Conservation (phyloP, 2,329 filamentous ascomycete genomes). For the Fusarium marasasianum region DNA sequence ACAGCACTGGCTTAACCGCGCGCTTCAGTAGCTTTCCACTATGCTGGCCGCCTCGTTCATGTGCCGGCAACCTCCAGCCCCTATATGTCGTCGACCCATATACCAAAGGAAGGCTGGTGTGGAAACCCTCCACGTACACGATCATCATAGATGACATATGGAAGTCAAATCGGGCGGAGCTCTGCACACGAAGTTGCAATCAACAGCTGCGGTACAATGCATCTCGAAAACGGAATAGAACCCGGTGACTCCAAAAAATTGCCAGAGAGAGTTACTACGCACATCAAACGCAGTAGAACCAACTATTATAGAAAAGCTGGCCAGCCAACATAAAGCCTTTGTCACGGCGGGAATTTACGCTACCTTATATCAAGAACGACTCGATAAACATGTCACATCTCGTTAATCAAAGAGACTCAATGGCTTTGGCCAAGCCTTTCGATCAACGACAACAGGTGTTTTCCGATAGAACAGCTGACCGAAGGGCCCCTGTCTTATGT, state of each 20-base stretch:
- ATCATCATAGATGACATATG: background rate
- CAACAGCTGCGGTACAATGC: background rate
- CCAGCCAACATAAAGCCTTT: background rate
- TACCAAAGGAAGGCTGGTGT: background rate
- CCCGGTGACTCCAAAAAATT: no score
- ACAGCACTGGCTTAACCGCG: background rate
- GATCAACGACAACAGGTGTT: background rate
- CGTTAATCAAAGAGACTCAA: background rate
- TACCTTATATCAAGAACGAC: background rate
- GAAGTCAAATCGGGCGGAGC: background rate
- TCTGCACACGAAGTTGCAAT: background rate
- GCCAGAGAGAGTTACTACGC: background rate
- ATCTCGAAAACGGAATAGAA: background rate
- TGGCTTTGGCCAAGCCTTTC: background rate
- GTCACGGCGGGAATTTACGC: fast-evolving
- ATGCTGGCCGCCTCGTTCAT: background rate
- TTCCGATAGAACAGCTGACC: background rate
- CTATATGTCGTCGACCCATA: background rate
- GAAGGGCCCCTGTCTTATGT: no score
- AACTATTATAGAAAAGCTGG: background rate
- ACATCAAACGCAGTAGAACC: background rate
- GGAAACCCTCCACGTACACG: background rate
- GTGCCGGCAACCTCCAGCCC: background rate
- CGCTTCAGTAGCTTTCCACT: background rate
- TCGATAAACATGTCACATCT: background rate